These are phyloP conservation scores for Pseudopyricularia cyperi DNA, from an alignment of 2,329 filamentous ascomycete genomes.

Conservation along the genomic window DNA sequence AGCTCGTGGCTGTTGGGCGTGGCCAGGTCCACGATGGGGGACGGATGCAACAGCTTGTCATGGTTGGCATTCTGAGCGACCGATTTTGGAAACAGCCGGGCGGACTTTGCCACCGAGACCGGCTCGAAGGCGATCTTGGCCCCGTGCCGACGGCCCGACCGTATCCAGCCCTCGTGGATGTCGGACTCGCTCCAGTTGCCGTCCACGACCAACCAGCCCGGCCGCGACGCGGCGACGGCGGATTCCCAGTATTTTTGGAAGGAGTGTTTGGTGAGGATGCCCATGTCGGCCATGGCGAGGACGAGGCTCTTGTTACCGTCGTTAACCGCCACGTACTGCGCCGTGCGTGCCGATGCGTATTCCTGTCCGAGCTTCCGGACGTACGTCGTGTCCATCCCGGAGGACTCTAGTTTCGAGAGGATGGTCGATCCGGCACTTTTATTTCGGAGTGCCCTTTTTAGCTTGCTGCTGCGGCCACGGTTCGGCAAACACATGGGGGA, in stretches of 20 bases:
- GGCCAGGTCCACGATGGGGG: conserved; percentile 54
- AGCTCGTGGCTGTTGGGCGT: conserved; percentile 81
- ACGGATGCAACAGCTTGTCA: conserved; percentile 35
- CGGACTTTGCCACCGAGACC: conserved; percentile 70
- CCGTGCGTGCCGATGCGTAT: conserved; percentile 50
- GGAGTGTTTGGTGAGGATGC: conserved; percentile 52
- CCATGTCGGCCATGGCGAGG: conserved; percentile 95
- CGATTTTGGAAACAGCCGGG: conserved; percentile 44
- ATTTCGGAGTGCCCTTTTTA: neutral
- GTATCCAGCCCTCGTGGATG: conserved; percentile 51
- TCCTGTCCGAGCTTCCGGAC: conserved; percentile 43
- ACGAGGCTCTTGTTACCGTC: conserved; percentile 70
- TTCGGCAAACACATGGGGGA: no score
- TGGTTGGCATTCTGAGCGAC: conserved; percentile 11
- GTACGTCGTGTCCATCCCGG: conserved; percentile 50
- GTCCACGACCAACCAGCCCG: conserved; percentile 74
- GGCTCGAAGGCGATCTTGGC: conserved; percentile 71
- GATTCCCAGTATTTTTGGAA: conserved; percentile 47
- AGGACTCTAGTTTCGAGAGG: conserved; percentile 47
- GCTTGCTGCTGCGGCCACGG: neutral
- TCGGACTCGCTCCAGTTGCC: conserved; percentile 66
- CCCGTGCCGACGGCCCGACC: conserved; percentile 39
- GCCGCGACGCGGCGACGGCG: conserved; percentile 40
- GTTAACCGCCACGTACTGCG: conserved; percentile 87
- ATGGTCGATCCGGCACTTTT: conserved; percentile 59